phyloP scores from a whole-genome alignment of 73 alveolate genomes.

The Tetrahymena malaccensis region DNA sequence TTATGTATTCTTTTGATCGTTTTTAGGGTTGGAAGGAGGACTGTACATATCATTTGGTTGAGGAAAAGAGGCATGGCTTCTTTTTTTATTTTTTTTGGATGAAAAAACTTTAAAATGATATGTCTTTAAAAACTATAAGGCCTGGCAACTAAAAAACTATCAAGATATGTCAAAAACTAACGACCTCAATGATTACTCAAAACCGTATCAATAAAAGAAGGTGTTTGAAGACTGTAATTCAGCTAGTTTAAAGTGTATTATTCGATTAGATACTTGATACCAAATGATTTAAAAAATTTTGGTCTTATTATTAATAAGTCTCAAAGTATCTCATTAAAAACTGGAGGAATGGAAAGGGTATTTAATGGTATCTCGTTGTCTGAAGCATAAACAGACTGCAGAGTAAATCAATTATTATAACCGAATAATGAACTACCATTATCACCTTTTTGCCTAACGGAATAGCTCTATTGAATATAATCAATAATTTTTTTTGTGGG shows the following conservation, averaged over 20 bases:
- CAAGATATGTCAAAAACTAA: neutral
- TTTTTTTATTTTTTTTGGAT: neutral
- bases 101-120: neutral
- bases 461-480: neutral
- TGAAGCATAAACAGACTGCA: neutral
- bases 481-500: neutral
- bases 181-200: neutral
- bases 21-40: neutral
- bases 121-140: neutral
- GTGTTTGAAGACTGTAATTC: neutral
- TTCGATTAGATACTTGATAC: neutral
- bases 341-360: neutral
- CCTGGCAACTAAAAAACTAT: neutral
- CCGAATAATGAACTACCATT: neutral
- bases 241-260: neutral
- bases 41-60: neutral
- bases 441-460: neutral
- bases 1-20: neutral
- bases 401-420: neutral
- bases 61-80: slow-evolving; percentile 2
- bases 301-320: neutral
- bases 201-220: neutral
- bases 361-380: neutral
- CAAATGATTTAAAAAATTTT: neutral
- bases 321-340: neutral